phyloP scores from a whole-genome alignment of 2,329 filamentous ascomycete genomes.

The Neoarthrinium moseri region DNA sequence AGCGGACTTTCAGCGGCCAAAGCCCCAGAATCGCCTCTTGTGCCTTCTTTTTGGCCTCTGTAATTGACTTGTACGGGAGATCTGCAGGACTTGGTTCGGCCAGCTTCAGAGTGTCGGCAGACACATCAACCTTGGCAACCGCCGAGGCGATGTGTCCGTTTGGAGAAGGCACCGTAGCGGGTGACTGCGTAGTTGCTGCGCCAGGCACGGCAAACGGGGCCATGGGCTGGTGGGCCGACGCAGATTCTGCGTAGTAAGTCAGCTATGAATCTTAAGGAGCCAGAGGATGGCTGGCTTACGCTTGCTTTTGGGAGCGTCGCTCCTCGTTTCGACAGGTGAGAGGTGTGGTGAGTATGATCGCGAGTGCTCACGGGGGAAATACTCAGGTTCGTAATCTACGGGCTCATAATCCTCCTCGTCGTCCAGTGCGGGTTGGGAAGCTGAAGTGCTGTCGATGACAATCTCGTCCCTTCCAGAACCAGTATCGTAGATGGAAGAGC shows the following conservation, averaged over 20 bases:
- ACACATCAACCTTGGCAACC: background rate
- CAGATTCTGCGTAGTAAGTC: conserved; percentile 11
- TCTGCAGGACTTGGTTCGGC: background rate
- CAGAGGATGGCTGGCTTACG: conserved; percentile 17
- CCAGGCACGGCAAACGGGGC: conserved; percentile 13
- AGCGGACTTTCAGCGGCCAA: conserved; percentile 67
- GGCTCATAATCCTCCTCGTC: conserved; percentile 22
- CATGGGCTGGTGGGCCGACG: background rate
- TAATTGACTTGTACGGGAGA: conserved; percentile 25
- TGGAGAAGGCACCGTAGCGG: background rate
- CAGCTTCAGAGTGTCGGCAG: background rate
- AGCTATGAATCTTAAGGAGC: background rate
- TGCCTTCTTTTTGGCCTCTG: conserved; percentile 56
- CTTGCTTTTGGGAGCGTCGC: conserved; percentile 14
- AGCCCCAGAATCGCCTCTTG: conserved; percentile 67
- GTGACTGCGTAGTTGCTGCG: background rate
- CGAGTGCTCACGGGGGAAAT: conserved; percentile 41
- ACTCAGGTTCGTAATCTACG: conserved; percentile 24
- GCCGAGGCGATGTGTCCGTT: background rate
- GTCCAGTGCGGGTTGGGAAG: conserved; percentile 17
- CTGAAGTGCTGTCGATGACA: conserved; percentile 18
- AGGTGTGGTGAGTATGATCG: conserved; percentile 53
- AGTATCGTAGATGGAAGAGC: conserved; percentile 30
- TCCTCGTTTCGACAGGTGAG: conserved; percentile 46
- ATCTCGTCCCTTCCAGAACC: conserved; percentile 21